Percentiles rank a stretch among this genome's conserved stretches.
These are phyloP conservation scores for Leptographium procerum DNA, from an alignment of 2,329 filamentous ascomycete genomes.

Conservation along the genomic window DNA sequence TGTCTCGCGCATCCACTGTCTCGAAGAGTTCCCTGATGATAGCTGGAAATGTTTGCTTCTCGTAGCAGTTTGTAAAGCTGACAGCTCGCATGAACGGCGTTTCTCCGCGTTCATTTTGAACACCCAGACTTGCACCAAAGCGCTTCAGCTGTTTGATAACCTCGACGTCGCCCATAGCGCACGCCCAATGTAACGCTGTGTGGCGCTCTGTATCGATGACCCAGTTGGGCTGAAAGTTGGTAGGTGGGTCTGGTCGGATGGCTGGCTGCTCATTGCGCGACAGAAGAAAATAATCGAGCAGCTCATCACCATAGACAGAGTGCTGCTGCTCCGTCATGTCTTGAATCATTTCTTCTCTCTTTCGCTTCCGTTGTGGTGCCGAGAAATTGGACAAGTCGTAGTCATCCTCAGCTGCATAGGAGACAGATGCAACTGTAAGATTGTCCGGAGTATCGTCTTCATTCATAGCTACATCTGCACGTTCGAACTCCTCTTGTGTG, in stretches of 20 bases:
- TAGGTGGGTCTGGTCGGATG: conserved; percentile 64
- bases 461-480: conserved; percentile 47
- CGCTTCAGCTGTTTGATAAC: conserved; percentile 80
- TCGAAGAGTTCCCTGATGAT: conserved; percentile 75
- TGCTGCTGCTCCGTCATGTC: conserved; percentile 69
- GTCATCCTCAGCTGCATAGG: conserved; percentile 72
- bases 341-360: conserved; percentile 55
- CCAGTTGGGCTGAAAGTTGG: conserved; percentile 79
- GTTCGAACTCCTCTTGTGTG: conserved; percentile 53
- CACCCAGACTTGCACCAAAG: conserved; percentile 63
- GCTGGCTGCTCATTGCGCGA: conserved; percentile 67
- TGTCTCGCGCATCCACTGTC: conserved; percentile 71
- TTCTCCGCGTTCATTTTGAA: conserved; percentile 63
- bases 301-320: conserved; percentile 79
- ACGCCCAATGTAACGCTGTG: conserved; percentile 92
- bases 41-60: conserved; percentile 79
- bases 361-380: conserved; percentile 61
- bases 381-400: conserved; percentile 56
- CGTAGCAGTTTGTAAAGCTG: conserved; percentile 92
- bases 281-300: conserved; percentile 92
- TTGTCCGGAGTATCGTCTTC: conserved; percentile 79
- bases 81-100: conserved; percentile 92
- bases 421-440: conserved; percentile 70
- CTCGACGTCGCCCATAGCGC: conserved; percentile 90
- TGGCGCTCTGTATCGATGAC: conserved; percentile 90